Evolutionary conservation across 106 monocot genomes (phyloP), one percentile per base, ranked within the genome.

Genomic region (Acorus gramineus): DNA sequence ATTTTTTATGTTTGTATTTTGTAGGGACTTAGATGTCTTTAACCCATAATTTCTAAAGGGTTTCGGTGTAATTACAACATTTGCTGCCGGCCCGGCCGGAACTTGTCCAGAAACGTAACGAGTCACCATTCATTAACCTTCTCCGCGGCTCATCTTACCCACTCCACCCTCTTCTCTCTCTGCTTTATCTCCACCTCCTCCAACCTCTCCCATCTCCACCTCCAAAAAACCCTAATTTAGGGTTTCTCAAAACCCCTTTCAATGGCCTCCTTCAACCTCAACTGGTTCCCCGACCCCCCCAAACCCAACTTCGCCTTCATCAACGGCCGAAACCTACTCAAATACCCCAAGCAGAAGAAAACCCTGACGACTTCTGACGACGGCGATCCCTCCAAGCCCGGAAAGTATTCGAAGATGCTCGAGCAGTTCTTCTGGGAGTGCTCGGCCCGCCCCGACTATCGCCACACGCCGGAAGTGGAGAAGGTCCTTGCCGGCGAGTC

Each of bases 351-450:
- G 45, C 49, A 50, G 50, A 12, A 8, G 8, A 72, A 46, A 57
- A 62, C 12, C 12, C 62, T 44, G 59, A 44, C 2, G 49, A 52
- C 11, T 54, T 76, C 47, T 7, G 3, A 76, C n/a, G 47, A 8
- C 10, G 12, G 65, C 7, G 11, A 66, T 11, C 46, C 62, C 5
- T 3, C 62, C 54, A 56, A 68, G 3, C 73, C 65, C 8, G 72
- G 83, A 2, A 53, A 53, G 6, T 77, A 77, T 59, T 76, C 86
- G 50, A 69, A 79, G 70, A 83, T 86, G 75, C 83, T 90, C 42
- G 86, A 86, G 4, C 90, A 90, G 68, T 86, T 76, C 78, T 83
- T 76, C 73, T 90, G 86, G 83, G 90, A 90, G 68, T 75, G 77
- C 67, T 78, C 80, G 68, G 13, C 67, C 49, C 82, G 82, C 12